phyloP scores from a whole-genome alignment of 2,329 filamentous ascomycete genomes.

The Xylariaceae sp. region DNA sequence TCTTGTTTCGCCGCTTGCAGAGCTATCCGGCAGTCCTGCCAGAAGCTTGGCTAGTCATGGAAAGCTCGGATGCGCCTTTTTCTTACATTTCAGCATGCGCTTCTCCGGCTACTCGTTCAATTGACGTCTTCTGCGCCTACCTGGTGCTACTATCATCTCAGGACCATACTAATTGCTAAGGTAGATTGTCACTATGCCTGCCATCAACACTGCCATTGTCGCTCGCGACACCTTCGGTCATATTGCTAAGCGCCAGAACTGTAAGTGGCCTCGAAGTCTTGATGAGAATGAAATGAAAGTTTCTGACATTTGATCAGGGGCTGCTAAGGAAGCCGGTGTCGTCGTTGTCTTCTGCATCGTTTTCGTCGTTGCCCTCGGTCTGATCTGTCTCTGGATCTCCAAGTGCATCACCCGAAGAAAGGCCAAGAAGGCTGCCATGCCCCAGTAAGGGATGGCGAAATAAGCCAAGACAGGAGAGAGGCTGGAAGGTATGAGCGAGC shows the following conservation, averaged over 20 bases:
- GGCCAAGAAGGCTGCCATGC: conserved; percentile 21
- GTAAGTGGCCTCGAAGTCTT: conserved; percentile 11
- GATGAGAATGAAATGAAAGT: neutral
- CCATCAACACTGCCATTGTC: conserved; percentile 29
- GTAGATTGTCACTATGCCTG: conserved; percentile 27
- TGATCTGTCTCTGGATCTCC: conserved; percentile 26
- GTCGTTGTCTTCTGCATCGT: conserved; percentile 31
- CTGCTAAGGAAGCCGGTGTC: conserved; percentile 28
- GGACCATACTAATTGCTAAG: conserved; percentile 10
- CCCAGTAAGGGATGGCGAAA: conserved; percentile 14
- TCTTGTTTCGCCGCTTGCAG: too few relatives aligned
- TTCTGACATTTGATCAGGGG: conserved; percentile 19
- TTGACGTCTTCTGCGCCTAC: conserved; percentile 1
- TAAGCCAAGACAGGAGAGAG: conserved; percentile 8
- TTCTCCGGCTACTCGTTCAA: conserved; percentile 4
- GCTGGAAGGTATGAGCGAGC: conserved; percentile 8
- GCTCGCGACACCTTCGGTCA: conserved; percentile 27
- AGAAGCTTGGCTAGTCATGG: neutral
- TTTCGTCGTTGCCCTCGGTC: conserved; percentile 27
- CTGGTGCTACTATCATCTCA: too few relatives aligned
- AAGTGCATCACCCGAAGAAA: conserved; percentile 23
- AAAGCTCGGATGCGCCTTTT: neutral
- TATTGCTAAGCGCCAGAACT: conserved; percentile 29
- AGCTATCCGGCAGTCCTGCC: neutral
- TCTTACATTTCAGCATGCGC: neutral